Evolutionary conservation across 768 basidiomycete genomes (phyloP), one percentile per base, ranked within the genome.

Genomic region (Dioszegia aurantiaca): DNA sequence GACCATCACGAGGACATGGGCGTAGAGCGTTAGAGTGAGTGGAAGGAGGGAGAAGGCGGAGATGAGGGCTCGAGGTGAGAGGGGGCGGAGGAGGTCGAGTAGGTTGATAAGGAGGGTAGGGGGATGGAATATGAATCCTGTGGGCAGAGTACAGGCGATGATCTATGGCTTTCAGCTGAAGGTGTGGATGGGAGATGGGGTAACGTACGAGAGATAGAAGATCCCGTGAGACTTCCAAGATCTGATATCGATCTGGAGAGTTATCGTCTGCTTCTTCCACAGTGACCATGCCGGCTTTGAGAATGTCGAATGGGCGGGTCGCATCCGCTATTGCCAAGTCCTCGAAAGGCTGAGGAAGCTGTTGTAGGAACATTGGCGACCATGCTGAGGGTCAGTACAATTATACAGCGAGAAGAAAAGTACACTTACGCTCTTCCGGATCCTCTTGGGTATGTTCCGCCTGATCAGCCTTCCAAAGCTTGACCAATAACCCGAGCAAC

Each of bases 391-490:
- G n/a, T n/a, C n/a, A n/a, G n/a, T n/a, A n/a, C n/a, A n/a, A 44
- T 33, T 5, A 28, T n/a, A 3, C 14, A 55, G 14, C 27, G 44
- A 42, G 11, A 53, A 30, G 44, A 19, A 47, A 28, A n/a, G n/a
- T n/a, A n/a, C n/a, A 51, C 60, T 52, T 41, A 59, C 62, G 8
- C 27, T 52, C 19, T 41, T 44, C 52, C 4, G 41, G 37, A 21
- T 55, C 30, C 14, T 40, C 37, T 19, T 5, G 23, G 36, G 16
- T 23, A 17, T 58, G 33, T 19, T 61, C 56, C 9, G 19, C 30
- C 41, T 31, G 30, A 52, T 70, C 66, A 36, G 59, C 52, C 46
- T 68, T 62, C 69, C 66, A 72, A 3, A 66, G 23, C 23, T n/a
- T 46, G 1, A 65, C 56, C 8, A 64, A 58, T 59, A 60, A 64